Evolutionary conservation across 2,329 filamentous ascomycete genomes (phyloP).

Genomic region (Plectosphaerella plurivora): DNA sequence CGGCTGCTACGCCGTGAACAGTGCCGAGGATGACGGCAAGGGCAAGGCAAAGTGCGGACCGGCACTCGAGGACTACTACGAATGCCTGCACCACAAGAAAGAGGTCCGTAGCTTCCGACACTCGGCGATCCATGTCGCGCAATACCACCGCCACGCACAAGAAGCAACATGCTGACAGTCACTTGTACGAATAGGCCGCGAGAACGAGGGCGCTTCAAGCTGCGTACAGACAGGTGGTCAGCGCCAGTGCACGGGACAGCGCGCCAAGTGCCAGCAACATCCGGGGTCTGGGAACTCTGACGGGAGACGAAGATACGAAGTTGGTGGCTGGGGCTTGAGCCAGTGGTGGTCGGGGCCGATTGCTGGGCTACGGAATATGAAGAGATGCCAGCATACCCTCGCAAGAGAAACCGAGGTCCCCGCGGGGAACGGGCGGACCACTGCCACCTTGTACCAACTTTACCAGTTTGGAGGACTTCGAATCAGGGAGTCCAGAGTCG

Average conservation of each 20-base stretch:
- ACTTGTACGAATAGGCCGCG: constrained; percentile 54
- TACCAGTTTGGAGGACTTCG: no score
- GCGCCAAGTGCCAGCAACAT: constrained; percentile 82
- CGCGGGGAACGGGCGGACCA: no score
- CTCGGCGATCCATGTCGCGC: background rate
- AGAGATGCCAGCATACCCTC: no score
- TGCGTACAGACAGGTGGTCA: constrained; percentile 78
- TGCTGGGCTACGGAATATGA: no score
- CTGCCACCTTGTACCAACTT: no score
- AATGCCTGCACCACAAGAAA: constrained; percentile 98
- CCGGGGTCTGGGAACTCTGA: constrained; percentile 77
- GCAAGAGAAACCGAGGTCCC: no score
- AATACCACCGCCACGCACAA: background rate
- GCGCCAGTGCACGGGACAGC: constrained; percentile 71
- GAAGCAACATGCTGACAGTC: constrained; percentile 4
- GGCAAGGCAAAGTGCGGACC: constrained; percentile 86
- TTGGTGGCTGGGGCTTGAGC: background rate
- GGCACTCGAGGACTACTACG: constrained; percentile 93
- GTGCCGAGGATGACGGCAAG: constrained; percentile 68
- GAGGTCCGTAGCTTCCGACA: constrained; percentile 62
- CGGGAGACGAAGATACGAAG: constrained; percentile 22
- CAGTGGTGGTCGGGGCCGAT: no score
- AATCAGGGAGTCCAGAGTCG: no score
- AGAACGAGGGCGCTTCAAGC: constrained; percentile 75
- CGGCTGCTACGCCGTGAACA: constrained; percentile 96